Base-by-base conservation (phyloP, 2,329 filamentous ascomycete species). In the Phialophora expanda region DNA sequence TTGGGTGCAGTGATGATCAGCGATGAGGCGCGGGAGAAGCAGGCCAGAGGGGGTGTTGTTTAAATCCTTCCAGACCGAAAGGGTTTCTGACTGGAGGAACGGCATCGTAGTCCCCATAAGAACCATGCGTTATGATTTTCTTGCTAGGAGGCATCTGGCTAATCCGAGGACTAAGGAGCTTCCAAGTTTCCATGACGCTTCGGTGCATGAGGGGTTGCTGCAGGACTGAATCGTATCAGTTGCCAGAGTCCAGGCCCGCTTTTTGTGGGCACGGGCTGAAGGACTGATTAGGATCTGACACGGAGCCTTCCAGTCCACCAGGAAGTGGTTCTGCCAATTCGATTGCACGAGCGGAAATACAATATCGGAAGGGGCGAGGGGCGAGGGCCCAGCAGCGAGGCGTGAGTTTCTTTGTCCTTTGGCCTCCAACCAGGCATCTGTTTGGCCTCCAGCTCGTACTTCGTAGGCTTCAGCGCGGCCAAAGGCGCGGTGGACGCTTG, bases 1-100 rank as follows among this genome's bases (percentile, higher is more conserved):
- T 66, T 59, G 61, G 60, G 61, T 53, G 59, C 48, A 55, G 54
- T 53, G 64, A 69, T 69, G 66, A 69, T 66, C 66, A 64, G 57
- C 66, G 41, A 64, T 64, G 46, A 64, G 61, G 65, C 63, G 64
- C 59, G 61, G 64, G 60, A 66, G 66, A 61, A 66, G 57, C 55
- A 63, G 51, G 61, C 57, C 58, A 62, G 55, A 24, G 14, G 22
- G 22, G 20, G 48, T 17, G 32, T n/a, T 20, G 30, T 14, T 24
- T 17, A 61, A 61, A 59, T 34, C 30, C 58, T 61, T 22, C 28
- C 34, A 61, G 53, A 20, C 8, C 3, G n/a, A 20, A 32, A 2
- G 53, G 53, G 53, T 7, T 20, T 28, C 26, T 32, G 17, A 55
- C 26, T 55, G 53, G 53, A 55, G 28, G 12, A 11, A 4, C 53